Percentiles rank a stretch among this genome's conserved stretches.
phyloP scores from a whole-genome alignment of 345 rosid species.

The Nephelium lappaceum region DNA sequence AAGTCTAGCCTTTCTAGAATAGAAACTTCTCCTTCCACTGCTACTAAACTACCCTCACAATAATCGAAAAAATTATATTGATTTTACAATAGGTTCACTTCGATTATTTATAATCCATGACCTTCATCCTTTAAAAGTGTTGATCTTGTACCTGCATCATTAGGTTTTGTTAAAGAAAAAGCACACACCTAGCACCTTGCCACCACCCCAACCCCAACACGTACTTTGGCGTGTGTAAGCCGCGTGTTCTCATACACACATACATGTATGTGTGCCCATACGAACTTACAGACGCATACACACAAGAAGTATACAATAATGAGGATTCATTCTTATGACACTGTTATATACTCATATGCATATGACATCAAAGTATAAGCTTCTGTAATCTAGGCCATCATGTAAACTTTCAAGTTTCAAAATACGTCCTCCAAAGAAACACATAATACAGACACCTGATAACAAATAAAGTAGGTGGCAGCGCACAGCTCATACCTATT shows the following conservation, averaged over 20 bases:
- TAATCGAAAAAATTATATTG: neutral
- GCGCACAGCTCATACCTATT: neutral
- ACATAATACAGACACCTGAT: slow-evolving; percentile 11
- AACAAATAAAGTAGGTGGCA: neutral
- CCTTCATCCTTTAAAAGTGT: too few species aligned
- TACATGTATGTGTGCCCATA: too few species aligned
- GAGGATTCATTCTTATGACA: neutral
- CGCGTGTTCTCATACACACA: too few species aligned
- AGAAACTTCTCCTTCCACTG: too few species aligned
- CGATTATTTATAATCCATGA: too few species aligned
- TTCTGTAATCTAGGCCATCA: neutral
- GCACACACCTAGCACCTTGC: too few species aligned
- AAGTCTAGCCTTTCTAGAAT: neutral
- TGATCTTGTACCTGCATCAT: neutral
- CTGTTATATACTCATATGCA: neutral
- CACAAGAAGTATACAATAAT: neutral
- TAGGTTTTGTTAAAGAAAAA: too few species aligned
- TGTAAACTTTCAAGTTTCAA: neutral
- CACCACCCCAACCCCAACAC: too few species aligned
- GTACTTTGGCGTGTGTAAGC: too few species aligned
- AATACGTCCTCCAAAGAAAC: neutral
- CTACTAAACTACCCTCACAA: too few species aligned
- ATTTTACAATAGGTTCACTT: neutral
- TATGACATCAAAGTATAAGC: neutral
- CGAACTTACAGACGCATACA: neutral